Conservation (phyloP, 2,329 filamentous ascomycete species). For the Epichloe coenophiala region DNA sequence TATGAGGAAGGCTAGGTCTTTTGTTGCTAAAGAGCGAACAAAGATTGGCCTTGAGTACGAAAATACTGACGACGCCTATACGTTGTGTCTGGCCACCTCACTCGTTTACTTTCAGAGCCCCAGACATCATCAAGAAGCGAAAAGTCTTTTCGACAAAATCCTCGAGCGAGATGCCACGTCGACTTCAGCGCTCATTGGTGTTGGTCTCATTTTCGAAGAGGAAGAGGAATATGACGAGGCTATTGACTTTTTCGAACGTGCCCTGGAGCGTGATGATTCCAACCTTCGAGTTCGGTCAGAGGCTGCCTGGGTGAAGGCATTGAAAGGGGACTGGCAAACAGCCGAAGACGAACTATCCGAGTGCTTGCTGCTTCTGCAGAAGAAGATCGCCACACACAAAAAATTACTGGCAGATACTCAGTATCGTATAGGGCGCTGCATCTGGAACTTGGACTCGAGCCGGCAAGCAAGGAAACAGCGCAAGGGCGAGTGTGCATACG, state of each 20-base stretch:
- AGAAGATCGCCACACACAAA: conserved; percentile 39
- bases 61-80: conserved; percentile 61
- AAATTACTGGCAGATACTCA: conserved; percentile 75
- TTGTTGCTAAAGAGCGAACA: conserved; percentile 44
- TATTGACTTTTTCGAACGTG: conserved; percentile 65
- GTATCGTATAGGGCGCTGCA: conserved; percentile 73
- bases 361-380: conserved; percentile 52
- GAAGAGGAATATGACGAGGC: conserved; percentile 80
- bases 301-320: conserved; percentile 80
- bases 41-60: conserved; percentile 57
- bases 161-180: conserved; percentile 62
- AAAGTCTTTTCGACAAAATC: conserved; percentile 70
- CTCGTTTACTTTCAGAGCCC: conserved; percentile 84
- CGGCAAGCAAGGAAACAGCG: conserved; percentile 65
- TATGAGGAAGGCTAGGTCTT: conserved; percentile 58
- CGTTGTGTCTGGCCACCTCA: conserved; percentile 69
- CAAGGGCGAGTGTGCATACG: conserved; percentile 56
- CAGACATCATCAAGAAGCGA: conserved; percentile 78
- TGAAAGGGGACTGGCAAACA: conserved; percentile 59
- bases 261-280: conserved; percentile 54
- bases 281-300: conserved; percentile 77
- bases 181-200: conserved; percentile 71
- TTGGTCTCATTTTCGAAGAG: conserved; percentile 85
- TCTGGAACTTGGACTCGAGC: conserved; percentile 73
- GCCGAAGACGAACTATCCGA: conserved; percentile 58